A percentile compares a stretch with the other conserved stretches of the same genome.
These are phyloP conservation scores for Calendula officinalis DNA, from an alignment of 129 eudicot genomes.

Conservation along the genomic window DNA sequence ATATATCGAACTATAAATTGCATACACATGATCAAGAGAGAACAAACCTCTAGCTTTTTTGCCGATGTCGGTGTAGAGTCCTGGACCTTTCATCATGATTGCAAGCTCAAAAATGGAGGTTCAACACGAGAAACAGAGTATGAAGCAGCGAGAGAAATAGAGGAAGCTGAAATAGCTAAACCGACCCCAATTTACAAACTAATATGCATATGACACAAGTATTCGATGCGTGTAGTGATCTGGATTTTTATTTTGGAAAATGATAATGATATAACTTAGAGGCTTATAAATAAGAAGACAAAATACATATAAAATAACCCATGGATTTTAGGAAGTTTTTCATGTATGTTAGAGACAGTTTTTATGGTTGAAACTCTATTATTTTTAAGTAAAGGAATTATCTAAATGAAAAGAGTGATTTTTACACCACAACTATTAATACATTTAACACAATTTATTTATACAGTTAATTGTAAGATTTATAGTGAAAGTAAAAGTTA, in stretches of 20 bases:
- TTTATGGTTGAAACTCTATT: no score
- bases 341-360: no score
- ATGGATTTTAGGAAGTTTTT: no score
- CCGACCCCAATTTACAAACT: not conserved
- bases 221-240: not conserved
- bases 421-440: no score
- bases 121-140: not conserved
- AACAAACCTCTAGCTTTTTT: slow-evolving; percentile 62
- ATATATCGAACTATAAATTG: not conserved
- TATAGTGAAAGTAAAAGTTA: no score
- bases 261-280: no score
- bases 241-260: not conserved
- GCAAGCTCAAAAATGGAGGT: slow-evolving; percentile 17
- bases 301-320: no score
- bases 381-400: not conserved
- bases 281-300: no score
- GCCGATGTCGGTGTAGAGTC: slow-evolving; percentile 83
- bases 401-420: no score
- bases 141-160: not conserved
- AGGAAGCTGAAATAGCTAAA: not conserved
- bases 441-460: no score
- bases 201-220: not conserved
- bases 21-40: not conserved
- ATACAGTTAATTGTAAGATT: no score
- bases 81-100: slow-evolving; percentile 86